These are phyloP conservation scores for Biancaea sappan DNA, from an alignment of 306 rosid species.

Conservation along the genomic window DNA sequence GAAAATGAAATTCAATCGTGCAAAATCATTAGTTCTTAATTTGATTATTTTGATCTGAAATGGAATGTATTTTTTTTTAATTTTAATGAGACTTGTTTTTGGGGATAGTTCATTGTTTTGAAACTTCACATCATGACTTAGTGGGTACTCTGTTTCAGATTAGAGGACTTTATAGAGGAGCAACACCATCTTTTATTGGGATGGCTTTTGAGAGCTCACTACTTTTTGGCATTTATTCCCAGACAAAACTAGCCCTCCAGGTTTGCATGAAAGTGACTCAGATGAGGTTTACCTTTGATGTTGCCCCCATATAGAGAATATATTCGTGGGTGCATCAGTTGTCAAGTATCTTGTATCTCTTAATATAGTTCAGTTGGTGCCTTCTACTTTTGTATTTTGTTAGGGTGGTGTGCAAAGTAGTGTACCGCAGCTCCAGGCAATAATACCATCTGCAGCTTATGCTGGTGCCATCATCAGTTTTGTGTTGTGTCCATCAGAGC, in stretches of 20 bases:
- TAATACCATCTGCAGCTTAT: constrained; percentile 89
- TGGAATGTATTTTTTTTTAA: background rate
- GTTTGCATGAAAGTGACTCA: constrained; percentile 48
- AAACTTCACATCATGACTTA: constrained; percentile 22
- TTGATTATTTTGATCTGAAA: background rate
- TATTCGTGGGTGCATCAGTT: constrained; percentile 16
- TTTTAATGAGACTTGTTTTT: background rate
- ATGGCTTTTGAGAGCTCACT: constrained; percentile 92
- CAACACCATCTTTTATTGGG: constrained; percentile 90
- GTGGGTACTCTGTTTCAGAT: constrained; percentile 60
- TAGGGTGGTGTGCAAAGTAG: constrained; percentile 71
- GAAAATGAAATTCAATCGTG: constrained; percentile 13
- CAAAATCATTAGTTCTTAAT: background rate
- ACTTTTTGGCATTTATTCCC: constrained; percentile 89
- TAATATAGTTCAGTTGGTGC: constrained; percentile 4
- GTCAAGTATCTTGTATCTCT: constrained; percentile 25
- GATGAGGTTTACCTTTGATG: constrained; percentile 20
- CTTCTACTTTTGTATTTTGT: constrained; percentile 17
- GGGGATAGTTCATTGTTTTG: constrained; percentile 27
- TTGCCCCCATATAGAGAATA: too few relatives aligned
- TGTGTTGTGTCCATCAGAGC: constrained; percentile 88
- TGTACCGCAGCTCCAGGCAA: constrained; percentile 62
- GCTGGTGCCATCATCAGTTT: constrained; percentile 86
- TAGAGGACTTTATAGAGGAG: constrained; percentile 94
- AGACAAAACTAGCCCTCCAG: constrained; percentile 77